A percentile compares a stretch with the other conserved stretches of the same genome.
These are phyloP conservation scores for Luffa aegyptiaca DNA, from an alignment of 306 rosid genomes.

Conservation along the genomic window DNA sequence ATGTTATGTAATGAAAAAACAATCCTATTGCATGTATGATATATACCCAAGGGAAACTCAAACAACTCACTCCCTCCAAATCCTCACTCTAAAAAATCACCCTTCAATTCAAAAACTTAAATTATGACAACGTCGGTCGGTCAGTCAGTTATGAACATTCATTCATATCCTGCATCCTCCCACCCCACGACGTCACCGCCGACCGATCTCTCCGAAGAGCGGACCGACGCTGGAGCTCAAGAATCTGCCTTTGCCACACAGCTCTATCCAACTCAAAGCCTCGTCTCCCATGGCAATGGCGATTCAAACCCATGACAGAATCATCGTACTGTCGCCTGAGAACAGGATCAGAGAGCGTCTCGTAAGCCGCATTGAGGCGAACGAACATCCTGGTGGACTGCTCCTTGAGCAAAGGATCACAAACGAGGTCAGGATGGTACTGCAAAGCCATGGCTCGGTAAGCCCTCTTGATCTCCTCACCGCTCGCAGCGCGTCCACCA, in stretches of 20 bases:
- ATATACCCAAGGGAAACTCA: too few species aligned
- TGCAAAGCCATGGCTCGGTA: conserved; percentile 45
- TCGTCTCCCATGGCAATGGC: neutral
- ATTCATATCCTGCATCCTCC: neutral
- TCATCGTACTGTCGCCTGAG: conserved; percentile 39
- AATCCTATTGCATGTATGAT: too few species aligned
- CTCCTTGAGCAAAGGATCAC: conserved; percentile 32
- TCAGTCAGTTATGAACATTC: too few species aligned
- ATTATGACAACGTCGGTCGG: neutral
- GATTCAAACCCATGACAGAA: conserved; percentile 16
- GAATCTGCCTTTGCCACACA: neutral
- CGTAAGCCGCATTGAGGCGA: conserved; percentile 41
- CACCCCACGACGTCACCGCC: neutral
- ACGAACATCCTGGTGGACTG: conserved; percentile 41
- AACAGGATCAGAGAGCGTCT: conserved; percentile 37
- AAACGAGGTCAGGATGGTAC: conserved; percentile 49
- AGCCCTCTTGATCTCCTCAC: conserved; percentile 48
- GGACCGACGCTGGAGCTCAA: neutral
- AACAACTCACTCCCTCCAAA: too few species aligned
- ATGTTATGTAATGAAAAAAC: too few species aligned
- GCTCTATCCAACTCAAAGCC: neutral
- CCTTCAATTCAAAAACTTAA: neutral
- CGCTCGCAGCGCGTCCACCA: conserved; percentile 19
- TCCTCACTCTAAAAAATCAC: neutral
- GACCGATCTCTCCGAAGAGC: neutral